Evolutionary conservation across 2,329 filamentous ascomycete genomes (phyloP), one percentile per base, ranked within the genome.

Genomic region (Cadophora sp.): DNA sequence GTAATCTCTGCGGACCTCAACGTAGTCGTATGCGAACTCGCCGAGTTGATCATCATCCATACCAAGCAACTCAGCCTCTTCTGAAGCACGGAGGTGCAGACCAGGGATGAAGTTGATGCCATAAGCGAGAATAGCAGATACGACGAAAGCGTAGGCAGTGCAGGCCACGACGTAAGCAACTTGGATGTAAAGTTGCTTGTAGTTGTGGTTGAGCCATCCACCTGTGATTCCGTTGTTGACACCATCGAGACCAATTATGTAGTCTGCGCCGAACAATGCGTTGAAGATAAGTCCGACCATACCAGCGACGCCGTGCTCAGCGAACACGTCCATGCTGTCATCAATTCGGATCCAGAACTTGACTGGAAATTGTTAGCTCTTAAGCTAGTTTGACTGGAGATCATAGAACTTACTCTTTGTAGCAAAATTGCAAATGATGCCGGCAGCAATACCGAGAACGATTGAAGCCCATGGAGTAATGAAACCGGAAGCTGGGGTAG

Each of bases 31-130:
- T 14, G 92, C 92, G 78, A 95, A 96, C 81, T 96, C 92, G 80
- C 92, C 92, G 74, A 95, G 91, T 82, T 96, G 92, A 81, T 95
- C 92, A 78, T 95, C 92, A 77, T 96, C 92, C 91, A 95, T 94
- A 73, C 92, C 92, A 66, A 95, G 87, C 14, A 95, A 87, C 80
- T 96, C 92, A 27, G 92, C 92, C 80, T 94, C 91, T 76, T 94
- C 91, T 29, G 87, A 91, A 9, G 92, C 92, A 67, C 92, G 91
- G 56, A 96, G 90, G 79, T 93, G 87, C 24, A 96, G 86, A 58
- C 92, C 92, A 29, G 92, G 92, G 26, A 94, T 84, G 71, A 89
- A 79, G 82, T 96, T 90, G 81, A 96, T 91, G 76, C 82, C 77
- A 81, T 91, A 92, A 69, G 92, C 92, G 74, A 96, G 86, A 74